These are phyloP conservation scores for Fusarium musae DNA, from an alignment of 2,329 filamentous ascomycete species.

Conservation along the genomic window DNA sequence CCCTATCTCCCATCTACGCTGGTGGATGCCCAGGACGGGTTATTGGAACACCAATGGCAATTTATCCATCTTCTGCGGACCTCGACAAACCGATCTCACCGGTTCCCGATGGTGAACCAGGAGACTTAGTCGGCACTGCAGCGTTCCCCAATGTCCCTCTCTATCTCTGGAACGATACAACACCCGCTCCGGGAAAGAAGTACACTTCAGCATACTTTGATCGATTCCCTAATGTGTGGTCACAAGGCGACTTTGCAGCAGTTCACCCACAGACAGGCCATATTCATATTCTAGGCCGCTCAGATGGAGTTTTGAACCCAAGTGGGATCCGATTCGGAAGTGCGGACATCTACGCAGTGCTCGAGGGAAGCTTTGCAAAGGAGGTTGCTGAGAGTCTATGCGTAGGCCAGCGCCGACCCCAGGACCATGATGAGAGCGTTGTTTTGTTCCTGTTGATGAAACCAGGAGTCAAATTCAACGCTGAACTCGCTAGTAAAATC, in stretches of 20 bases:
- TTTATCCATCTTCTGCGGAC: conserved; percentile 67
- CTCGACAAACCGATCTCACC: conserved; percentile 56
- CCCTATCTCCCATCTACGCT: conserved; percentile 72
- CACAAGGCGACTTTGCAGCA: conserved; percentile 83
- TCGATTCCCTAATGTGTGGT: conserved; percentile 77
- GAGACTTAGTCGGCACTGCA: conserved; percentile 77
- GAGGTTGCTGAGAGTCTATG: conserved; percentile 78
- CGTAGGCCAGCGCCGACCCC: conserved; percentile 77
- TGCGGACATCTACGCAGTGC: conserved; percentile 81
- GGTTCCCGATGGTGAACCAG: conserved; percentile 70
- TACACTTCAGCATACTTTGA: conserved; percentile 71
- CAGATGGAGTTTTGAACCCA: conserved; percentile 84
- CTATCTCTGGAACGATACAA: conserved; percentile 69
- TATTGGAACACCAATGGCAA: conserved; percentile 62
- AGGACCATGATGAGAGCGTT: conserved; percentile 64
- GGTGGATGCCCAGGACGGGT: conserved; percentile 63
- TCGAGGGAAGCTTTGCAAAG: conserved; percentile 73
- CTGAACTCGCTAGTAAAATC: conserved; percentile 65
- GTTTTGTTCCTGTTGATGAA: conserved; percentile 67
- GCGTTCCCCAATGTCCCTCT: conserved; percentile 82
- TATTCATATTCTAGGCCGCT: conserved; percentile 74
- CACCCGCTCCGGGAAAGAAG: conserved; percentile 61
- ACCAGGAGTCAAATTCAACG: conserved; percentile 66
- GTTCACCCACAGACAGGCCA: conserved; percentile 75
- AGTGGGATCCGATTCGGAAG: conserved; percentile 82